A percentile compares a stretch with the other conserved stretches of the same genome.
Evolutionary conservation across 2,329 filamentous ascomycete species (phyloP).

Genomic region (Geosmithia morbida): DNA sequence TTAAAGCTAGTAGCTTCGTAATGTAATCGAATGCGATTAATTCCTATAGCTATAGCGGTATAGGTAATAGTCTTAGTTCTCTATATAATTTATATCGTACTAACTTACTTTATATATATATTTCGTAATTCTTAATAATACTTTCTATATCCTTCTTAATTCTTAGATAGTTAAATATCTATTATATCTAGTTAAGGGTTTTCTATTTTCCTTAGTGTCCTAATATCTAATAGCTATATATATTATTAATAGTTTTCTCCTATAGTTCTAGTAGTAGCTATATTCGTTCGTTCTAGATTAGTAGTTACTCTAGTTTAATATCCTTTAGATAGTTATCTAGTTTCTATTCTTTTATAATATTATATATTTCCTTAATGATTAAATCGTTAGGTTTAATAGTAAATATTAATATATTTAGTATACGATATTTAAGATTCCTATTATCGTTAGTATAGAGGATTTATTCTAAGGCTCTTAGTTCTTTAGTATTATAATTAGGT

Average conservation of each 20-base stretch:
- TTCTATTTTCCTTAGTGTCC: neutral
- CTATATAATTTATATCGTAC: too few relatives aligned
- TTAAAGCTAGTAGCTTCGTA: conserved; percentile 3
- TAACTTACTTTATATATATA: too few relatives aligned
- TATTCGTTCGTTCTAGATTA: too few relatives aligned
- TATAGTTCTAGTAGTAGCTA: conserved; percentile 1
- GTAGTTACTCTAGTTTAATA: too few relatives aligned
- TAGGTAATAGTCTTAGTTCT: too few relatives aligned
- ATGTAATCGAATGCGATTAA: conserved; percentile 3
- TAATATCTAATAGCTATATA: conserved; percentile 1
- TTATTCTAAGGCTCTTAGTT: conserved; percentile 4
- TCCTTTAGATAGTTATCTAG: too few relatives aligned
- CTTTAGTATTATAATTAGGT: conserved; percentile 2
- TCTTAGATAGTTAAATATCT: conserved; percentile 1
- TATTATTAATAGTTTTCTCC: conserved; percentile 3
- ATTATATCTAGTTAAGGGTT: neutral
- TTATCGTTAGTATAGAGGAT: conserved; percentile 2
- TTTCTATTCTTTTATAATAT: neutral
- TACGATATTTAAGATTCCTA: neutral
- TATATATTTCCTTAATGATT: neutral
- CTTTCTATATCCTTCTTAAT: too few relatives aligned
- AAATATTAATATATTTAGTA: neutral
- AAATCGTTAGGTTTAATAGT: neutral
- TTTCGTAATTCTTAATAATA: too few relatives aligned
- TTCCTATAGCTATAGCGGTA: too few relatives aligned